Conservation (phyloP, 1,139 yeast genomes). For the Hyphopichia buzzinii region DNA sequence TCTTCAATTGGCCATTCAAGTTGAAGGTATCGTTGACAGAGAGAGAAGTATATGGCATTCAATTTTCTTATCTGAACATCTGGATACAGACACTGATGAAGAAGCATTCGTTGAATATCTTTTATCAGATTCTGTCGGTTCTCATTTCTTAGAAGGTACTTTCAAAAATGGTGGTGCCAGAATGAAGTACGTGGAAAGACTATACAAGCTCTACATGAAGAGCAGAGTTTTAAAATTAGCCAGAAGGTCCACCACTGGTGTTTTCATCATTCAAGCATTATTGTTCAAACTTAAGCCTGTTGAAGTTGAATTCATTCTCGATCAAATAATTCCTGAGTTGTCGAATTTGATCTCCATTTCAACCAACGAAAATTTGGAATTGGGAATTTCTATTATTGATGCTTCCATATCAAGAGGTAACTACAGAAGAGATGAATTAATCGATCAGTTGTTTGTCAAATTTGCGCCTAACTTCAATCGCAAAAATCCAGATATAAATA, state of each 20-base stretch:
- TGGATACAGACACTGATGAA: conserved; percentile 60
- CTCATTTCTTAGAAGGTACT: conserved; percentile 79
- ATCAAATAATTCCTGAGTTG: conserved; percentile 66
- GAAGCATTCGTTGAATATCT: conserved; percentile 82
- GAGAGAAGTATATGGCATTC: conserved; percentile 67
- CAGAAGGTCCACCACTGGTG: conserved; percentile 77
- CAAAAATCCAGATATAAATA: conserved; percentile 34
- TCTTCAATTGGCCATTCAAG: conserved; percentile 70
- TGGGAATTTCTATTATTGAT: conserved; percentile 66
- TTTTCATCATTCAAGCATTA: conserved; percentile 73
- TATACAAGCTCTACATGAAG: conserved; percentile 70
- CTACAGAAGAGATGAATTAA: conserved; percentile 65
- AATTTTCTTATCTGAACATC: conserved; percentile 42
- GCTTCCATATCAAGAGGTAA: conserved; percentile 60
- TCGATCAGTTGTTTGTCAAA: conserved; percentile 56
- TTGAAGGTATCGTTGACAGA: conserved; percentile 78
- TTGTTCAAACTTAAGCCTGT: conserved; percentile 58
- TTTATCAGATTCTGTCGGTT: conserved; percentile 84
- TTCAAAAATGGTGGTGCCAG: conserved; percentile 63
- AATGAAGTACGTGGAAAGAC: conserved; percentile 63
- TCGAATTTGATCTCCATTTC: conserved; percentile 53
- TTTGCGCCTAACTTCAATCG: conserved; percentile 50
- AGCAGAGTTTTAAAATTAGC: conserved; percentile 71
- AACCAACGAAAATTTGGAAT: conserved; percentile 60
- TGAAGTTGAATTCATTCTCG: conserved; percentile 63